Evolutionary conservation across 192 early-diverging fungal genomes (phyloP), one percentile per base, ranked within the genome.

Genomic region (Coemansia sp.): DNA sequence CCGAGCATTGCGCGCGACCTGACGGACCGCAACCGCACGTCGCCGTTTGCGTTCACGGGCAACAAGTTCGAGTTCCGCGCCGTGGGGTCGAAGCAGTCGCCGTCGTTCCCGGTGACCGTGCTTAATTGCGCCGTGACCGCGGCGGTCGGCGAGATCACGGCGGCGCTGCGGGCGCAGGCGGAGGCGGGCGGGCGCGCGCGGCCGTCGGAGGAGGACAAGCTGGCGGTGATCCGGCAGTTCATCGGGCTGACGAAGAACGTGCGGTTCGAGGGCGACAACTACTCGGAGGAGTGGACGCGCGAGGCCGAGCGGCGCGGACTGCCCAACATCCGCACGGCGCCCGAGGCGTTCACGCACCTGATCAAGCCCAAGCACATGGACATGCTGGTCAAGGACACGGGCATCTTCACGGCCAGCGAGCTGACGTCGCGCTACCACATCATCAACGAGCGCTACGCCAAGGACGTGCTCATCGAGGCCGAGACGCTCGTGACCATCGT

Each of bases 21-120:
- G 67, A 99, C 96, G 15, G 96, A 99, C 79, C 92, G 96, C 80
- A 99, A 99, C 88, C 91, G 94, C 67, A 99, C 96, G 26, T 97
- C 93, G 47, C 94, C 96, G 32, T 97, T 99, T 54, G 96, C 96
- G 48, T 99, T 99, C 74, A 99, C 96, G 54, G 96, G 96, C 34
- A 99, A 99, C 89, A 99, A 99, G 85, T 99, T 99, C 60, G 96
- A 99, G 84, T 98, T 96, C 93, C 90, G 93, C 77, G 93, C 96
- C 35, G 94, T 97, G 23, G 96, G 96, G 35, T 94, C 96, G 59
- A 95, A 95, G 82, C 93, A 95, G 79, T 94, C 92, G 17, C 90
- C 92, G 23, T 91, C 96, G 31, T 97, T 96, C 88, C 94, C 96
- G 13, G 86, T 93, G 40, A 90, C 92, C 0, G 72, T 99, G 54